phyloP scores from a whole-genome alignment of 208 protist genomes.

The Trypanosoma mega region DNA sequence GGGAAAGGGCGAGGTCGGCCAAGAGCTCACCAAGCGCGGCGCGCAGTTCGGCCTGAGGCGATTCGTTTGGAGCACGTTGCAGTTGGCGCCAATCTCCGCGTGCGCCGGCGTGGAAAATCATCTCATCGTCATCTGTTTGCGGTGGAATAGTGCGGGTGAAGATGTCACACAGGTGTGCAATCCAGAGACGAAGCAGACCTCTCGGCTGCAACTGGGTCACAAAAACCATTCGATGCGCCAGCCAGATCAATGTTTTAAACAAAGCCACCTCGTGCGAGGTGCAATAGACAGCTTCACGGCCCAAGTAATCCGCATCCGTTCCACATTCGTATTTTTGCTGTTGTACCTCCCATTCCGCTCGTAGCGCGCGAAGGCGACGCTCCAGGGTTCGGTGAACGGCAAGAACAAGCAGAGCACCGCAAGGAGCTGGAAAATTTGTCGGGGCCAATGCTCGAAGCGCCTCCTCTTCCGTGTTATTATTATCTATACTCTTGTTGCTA shows the following conservation, averaged over 20 bases:
- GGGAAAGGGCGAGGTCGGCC: conserved; percentile 65
- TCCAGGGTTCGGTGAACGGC: conserved; percentile 53
- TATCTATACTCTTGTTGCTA: no score
- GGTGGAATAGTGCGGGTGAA: conserved; percentile 66
- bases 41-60: conserved; percentile 63
- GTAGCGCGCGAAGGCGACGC: conserved; percentile 37
- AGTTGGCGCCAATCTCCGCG: conserved; percentile 36
- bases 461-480: conserved; percentile 21
- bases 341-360: conserved; percentile 53
- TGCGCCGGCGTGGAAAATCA: conserved; percentile 39
- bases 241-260: conserved; percentile 43
- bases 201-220: conserved; percentile 38
- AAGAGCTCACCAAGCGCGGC: conserved; percentile 63
- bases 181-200: conserved; percentile 68
- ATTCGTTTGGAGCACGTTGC: conserved; percentile 23
- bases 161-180: conserved; percentile 66
- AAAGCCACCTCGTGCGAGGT: conserved; percentile 46
- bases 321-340: conserved; percentile 37
- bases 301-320: conserved; percentile 31
- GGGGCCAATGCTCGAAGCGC: conserved; percentile 32
- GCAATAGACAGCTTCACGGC: conserved; percentile 59
- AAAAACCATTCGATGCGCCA: conserved; percentile 67
- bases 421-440: conserved; percentile 42
- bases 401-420: conserved; percentile 55
- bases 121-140: conserved; percentile 39